phyloP scores from a whole-genome alignment of 305 asterid species.

The Withania somnifera region DNA sequence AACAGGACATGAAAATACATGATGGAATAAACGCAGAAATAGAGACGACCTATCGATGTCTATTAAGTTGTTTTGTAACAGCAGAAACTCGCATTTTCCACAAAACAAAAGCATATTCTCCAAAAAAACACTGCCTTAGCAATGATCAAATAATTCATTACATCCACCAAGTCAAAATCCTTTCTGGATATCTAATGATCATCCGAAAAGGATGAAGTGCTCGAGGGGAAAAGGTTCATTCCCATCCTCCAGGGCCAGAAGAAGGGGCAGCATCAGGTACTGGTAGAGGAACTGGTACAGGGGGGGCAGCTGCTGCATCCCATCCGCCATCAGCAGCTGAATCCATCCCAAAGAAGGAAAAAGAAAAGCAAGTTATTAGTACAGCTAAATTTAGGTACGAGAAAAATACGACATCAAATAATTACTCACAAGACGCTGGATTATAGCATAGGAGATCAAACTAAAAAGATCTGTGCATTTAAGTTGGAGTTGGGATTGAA shows the following conservation, averaged over 20 bases:
- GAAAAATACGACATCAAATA: neutral
- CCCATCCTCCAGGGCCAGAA: slow-evolving; percentile 17
- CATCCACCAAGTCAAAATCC: neutral
- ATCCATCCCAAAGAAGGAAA: neutral
- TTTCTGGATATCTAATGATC: neutral
- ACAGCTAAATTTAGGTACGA: neutral
- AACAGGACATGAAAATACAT: neutral
- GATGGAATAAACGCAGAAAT: neutral
- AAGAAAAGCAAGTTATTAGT: neutral
- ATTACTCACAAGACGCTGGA: neutral
- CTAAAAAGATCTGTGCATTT: neutral
- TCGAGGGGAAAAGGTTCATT: neutral
- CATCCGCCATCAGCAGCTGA: slow-evolving; percentile 19
- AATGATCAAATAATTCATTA: neutral
- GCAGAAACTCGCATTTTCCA: neutral
- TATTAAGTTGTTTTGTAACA: neutral
- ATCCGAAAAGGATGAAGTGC: neutral
- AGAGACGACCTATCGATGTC: neutral
- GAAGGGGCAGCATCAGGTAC: neutral
- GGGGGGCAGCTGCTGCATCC: slow-evolving; percentile 21
- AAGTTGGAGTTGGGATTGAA: neutral
- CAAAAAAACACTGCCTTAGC: neutral
- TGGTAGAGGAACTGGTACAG: neutral
- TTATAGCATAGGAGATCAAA: neutral
- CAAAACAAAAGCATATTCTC: neutral